phyloP scores from a whole-genome alignment of 1,284 basidiomycete genomes.

The Leccinum variabile region DNA sequence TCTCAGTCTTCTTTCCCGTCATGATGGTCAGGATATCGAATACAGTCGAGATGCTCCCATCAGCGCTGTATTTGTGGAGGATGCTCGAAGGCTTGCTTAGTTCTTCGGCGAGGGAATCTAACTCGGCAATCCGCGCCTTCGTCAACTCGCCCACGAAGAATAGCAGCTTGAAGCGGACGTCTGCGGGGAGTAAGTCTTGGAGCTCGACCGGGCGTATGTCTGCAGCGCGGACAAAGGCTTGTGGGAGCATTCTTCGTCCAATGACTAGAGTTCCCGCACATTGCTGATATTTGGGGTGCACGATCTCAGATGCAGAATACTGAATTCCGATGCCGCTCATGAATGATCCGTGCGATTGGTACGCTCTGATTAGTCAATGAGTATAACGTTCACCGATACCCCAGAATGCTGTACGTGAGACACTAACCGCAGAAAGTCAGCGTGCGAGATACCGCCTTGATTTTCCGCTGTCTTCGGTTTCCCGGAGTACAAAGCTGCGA shows the following conservation, averaged over 20 bases:
- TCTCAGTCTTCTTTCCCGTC: background rate
- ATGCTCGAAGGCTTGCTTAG: background rate
- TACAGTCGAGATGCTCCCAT: background rate
- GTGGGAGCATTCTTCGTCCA: conserved; percentile 1
- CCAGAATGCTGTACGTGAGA: background rate
- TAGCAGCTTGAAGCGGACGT: conserved; percentile 1
- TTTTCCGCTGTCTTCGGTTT: conserved; percentile 60
- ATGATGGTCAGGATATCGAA: conserved; percentile 1
- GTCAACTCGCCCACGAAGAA: conserved; percentile 1
- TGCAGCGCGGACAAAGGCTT: background rate
- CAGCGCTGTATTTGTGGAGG: background rate
- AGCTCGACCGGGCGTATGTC: background rate
- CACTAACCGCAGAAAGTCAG: conserved; percentile 57
- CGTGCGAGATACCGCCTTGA: conserved; percentile 63
- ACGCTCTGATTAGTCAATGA: background rate
- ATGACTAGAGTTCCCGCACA: background rate
- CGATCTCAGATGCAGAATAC: background rate
- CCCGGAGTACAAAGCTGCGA: conserved; percentile 75
- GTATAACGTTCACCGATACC: background rate
- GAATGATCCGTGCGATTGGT: background rate
- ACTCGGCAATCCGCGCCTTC: background rate
- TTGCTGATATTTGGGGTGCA: background rate
- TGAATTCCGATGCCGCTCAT: background rate
- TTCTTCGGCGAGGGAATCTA: background rate
- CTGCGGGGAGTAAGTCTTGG: conserved; percentile 1